These are phyloP conservation scores for Populus trichocarpa DNA, from an alignment of 441 rosid genomes.

Conservation along the genomic window DNA sequence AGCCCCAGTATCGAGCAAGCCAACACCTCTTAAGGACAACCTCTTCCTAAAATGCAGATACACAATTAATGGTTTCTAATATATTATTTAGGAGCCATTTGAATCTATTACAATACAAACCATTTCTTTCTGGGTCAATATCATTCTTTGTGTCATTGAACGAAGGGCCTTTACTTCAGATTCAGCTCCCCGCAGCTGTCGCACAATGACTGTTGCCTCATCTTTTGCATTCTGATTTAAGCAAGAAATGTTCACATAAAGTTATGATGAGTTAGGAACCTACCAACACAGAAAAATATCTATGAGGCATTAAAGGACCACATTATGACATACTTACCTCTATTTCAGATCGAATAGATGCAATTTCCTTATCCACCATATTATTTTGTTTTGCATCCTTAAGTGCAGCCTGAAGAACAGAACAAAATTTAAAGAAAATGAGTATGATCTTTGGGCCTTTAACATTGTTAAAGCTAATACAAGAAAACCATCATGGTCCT, in stretches of 20 bases:
- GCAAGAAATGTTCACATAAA: conserved; percentile 19
- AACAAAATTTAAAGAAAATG: neutral
- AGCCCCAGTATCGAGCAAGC: conserved; percentile 98
- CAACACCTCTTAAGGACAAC: conserved; percentile 98
- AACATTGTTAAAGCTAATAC: neutral
- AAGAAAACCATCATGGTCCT: neutral
- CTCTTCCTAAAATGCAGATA: conserved; percentile 63
- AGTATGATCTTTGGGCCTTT: neutral
- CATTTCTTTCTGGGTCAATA: conserved; percentile 92
- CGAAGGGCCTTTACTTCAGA: conserved; percentile 75
- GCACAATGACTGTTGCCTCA: conserved; percentile 49
- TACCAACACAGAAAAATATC: conserved; percentile 3
- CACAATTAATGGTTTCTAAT: neutral
- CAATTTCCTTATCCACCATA: conserved; percentile 61
- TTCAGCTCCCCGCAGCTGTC: conserved; percentile 74
- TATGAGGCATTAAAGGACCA: neutral
- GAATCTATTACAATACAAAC: conserved; percentile 36
- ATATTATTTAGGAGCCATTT: conserved; percentile 20
- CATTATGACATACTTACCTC: conserved; percentile 40
- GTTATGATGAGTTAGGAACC: conserved; percentile 11
- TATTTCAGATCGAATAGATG: conserved; percentile 58
- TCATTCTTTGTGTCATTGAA: conserved; percentile 82
- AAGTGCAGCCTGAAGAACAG: conserved; percentile 51
- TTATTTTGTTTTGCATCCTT: conserved; percentile 68
- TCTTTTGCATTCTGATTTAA: conserved; percentile 60